Percentiles rank a stretch among this genome's conserved stretches.
phyloP scores from a whole-genome alignment of 768 basidiomycete genomes.

The Mycena galopus region DNA sequence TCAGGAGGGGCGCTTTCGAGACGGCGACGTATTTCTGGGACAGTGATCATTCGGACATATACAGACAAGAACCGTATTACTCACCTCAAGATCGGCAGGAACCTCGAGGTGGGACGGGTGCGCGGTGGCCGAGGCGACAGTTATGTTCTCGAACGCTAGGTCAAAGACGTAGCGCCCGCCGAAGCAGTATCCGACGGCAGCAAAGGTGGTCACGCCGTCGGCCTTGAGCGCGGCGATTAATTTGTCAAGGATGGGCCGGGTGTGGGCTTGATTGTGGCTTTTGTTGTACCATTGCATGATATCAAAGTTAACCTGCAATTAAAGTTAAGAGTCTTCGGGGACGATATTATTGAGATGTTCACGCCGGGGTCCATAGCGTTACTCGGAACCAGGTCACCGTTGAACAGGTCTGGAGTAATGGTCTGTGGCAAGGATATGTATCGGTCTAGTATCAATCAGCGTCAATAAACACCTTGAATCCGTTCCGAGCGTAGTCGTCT shows the following conservation, averaged over 20 bases:
- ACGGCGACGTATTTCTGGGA: constrained; percentile 1
- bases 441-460: too few relatives aligned
- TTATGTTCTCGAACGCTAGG: constrained; percentile 67
- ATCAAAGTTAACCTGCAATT: constrained; percentile 49
- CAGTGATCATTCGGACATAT: background rate
- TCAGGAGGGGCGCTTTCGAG: background rate
- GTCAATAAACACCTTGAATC: constrained; percentile 23
- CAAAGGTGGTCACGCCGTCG: constrained; percentile 64
- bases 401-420: constrained; percentile 40
- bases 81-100: constrained; percentile 74
- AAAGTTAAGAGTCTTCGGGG: background rate
- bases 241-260: constrained; percentile 63
- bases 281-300: constrained; percentile 56
- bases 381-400: constrained; percentile 47
- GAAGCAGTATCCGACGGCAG: constrained; percentile 77
- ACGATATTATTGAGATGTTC: background rate
- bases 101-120: constrained; percentile 75
- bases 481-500: constrained; percentile 33
- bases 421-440: too few relatives aligned
- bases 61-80: background rate
- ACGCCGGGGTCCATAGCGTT: constrained; percentile 36
- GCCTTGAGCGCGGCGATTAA: constrained; percentile 10
- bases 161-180: constrained; percentile 70
- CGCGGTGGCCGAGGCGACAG: constrained; percentile 61
- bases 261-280: constrained; percentile 52